A percentile compares a stretch with the other conserved stretches of the same genome.
Conservation (phyloP, 352 stramenopile genomes). For the Thalassiosira exigua region DNA sequence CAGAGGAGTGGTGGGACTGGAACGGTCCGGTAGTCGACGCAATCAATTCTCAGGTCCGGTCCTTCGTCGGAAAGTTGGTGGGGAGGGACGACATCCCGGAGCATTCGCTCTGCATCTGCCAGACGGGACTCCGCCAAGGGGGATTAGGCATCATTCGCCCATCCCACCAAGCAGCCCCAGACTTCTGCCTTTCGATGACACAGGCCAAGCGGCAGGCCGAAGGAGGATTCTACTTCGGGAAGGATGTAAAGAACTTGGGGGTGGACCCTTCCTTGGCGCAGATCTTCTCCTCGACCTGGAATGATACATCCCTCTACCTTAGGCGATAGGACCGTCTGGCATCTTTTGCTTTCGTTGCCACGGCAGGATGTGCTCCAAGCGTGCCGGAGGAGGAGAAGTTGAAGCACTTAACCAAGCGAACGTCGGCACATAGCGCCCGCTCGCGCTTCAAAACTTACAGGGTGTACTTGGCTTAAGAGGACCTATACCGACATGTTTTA, state of each 20-base stretch:
- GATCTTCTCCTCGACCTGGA: neutral
- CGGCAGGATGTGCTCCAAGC: neutral
- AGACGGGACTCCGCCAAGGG: slow-evolving; percentile 8
- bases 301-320: slow-evolving; percentile 3
- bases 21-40: neutral
- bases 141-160: slow-evolving; percentile 11
- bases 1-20: neutral
- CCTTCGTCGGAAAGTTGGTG: neutral
- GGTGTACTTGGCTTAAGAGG: neutral
- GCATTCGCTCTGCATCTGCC: neutral
- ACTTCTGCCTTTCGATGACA: slow-evolving; percentile 34
- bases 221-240: slow-evolving; percentile 5
- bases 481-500: neutral
- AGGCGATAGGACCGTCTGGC: neutral
- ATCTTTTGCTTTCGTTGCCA: neutral
- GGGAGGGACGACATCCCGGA: neutral
- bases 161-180: slow-evolving; percentile 13
- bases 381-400: neutral
- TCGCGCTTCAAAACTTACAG: neutral
- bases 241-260: neutral
- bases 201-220: neutral
- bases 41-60: slow-evolving; percentile 1
- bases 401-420: neutral
- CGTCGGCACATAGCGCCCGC: neutral
- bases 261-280: neutral